Evolutionary conservation across 2,329 filamentous ascomycete genomes (phyloP), one percentile per base, ranked within the genome.

Genomic region (Epicoccum nigrum): DNA sequence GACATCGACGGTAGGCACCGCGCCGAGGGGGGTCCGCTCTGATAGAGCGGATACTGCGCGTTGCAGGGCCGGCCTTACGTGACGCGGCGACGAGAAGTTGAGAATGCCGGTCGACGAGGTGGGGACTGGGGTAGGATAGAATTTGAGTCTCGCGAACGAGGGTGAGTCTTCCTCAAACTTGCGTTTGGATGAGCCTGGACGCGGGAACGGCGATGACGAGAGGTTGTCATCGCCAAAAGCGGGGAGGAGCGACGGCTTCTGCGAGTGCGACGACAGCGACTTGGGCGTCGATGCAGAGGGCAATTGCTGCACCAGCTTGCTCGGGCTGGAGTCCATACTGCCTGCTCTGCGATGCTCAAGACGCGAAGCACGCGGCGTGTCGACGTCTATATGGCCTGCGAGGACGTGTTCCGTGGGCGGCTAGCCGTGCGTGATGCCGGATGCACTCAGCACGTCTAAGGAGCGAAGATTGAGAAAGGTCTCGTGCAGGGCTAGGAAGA

Each of bases 21-120:
- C 84, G 44, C 87, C 87, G 43, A 99, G 82, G 32, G 94, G 94
- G 63, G 85, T 85, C 67, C 94, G 88, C 77, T 96, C 92, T 3
- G 89, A 88, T 50, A 86, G 77, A 47, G 80, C 77, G 43, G 65
- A 73, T 62, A 84, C 79, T 49, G 83, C 82, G 65, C 88, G 85
- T 62, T 82, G 79, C 31, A 86, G 67, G 47, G 64, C 74, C 19
- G 83, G 79, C 68, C 83, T 74, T 59, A 66, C 71, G 68, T 68
- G 64, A 69, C 76, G 79, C 62, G 79, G 64, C 70, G 89, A 87
- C 39, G 92, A 92, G 48, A 92, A 96, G 39, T 90, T 91, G 61
- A 96, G 79, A 64, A 97, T 90, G 66, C 90, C 90, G 37, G 93
- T 96, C 61, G 91, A 96, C 3, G 94, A 97, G 4, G 93, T 97